Conservation (phyloP, 352 stramenopile genomes). For the Phytophthora cajani region DNA sequence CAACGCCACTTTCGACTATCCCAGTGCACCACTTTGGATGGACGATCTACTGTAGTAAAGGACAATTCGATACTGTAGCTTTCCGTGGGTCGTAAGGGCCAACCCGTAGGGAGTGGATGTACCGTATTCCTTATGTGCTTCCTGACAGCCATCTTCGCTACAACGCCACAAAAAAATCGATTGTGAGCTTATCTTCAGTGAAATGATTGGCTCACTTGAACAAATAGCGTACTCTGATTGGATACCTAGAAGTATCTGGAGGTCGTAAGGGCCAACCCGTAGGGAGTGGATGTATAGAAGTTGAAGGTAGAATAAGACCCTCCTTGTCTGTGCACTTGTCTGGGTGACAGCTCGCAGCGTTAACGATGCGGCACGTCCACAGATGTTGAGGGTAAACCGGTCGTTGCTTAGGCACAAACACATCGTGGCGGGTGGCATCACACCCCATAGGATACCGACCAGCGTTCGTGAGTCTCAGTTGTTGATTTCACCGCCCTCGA, state of each 20-base stretch:
- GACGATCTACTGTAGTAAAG: not conserved
- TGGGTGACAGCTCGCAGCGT: constrained; percentile 1
- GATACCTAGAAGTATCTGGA: no score
- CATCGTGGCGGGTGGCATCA: constrained; percentile 1
- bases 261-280: not conserved
- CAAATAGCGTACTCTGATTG: no score
- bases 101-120: not conserved
- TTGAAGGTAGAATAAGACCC: constrained; percentile 5
- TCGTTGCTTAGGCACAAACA: constrained; percentile 23
- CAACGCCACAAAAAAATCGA: not conserved
- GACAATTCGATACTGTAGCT: not conserved
- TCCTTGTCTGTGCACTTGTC: not conserved
- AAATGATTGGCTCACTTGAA: no score
- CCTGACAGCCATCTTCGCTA: constrained; percentile 4
- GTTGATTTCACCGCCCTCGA: constrained; percentile 3
- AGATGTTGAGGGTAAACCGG: not conserved
- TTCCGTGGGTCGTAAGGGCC: not conserved
- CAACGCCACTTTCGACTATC: not conserved
- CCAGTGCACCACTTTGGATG: not conserved
- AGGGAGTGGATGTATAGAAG: not conserved
- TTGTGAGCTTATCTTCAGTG: no score
- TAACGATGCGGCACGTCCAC: not conserved
- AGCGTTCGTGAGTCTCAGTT: constrained; percentile 10
- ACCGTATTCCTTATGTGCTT: no score
- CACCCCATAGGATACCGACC: constrained; percentile 1